These are phyloP conservation scores for Aphanomyces euteiches DNA, from an alignment of 352 stramenopile species.

Conservation along the genomic window DNA sequence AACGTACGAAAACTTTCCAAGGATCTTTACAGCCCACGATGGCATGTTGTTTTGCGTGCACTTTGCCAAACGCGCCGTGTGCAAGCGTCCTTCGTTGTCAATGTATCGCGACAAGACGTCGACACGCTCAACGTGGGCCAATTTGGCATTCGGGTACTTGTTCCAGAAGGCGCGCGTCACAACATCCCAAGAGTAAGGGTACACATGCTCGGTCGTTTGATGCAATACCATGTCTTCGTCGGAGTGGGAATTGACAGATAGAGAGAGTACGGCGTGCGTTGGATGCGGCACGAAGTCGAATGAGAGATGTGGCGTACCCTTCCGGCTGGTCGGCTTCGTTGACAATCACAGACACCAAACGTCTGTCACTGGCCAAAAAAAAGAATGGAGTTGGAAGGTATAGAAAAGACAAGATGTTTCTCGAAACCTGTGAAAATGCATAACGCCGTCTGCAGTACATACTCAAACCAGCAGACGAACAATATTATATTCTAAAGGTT, in stretches of 20 bases:
- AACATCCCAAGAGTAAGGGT: conserved; percentile 79
- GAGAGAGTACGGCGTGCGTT: background rate
- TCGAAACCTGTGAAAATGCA: conserved; percentile 10
- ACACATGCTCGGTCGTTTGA: conserved; percentile 67
- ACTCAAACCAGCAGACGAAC: no score
- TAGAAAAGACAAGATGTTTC: background rate
- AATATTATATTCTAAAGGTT: no score
- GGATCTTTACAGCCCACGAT: conserved; percentile 57
- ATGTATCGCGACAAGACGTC: conserved; percentile 74
- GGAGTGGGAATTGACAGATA: background rate
- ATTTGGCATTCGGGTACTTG: conserved; percentile 81
- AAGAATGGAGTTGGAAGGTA: background rate
- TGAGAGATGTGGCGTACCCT: background rate
- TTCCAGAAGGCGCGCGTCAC: conserved; percentile 86
- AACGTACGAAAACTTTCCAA: conserved; percentile 73
- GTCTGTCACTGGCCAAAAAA: background rate
- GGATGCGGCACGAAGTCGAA: background rate
- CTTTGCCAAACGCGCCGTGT: conserved; percentile 68
- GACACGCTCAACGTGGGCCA: conserved; percentile 76
- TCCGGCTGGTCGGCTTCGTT: background rate
- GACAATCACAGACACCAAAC: background rate
- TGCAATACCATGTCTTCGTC: conserved; percentile 62
- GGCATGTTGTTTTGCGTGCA: conserved; percentile 72
- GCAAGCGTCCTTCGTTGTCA: conserved; percentile 59
- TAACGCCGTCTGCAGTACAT: background rate